phyloP scores from a whole-genome alignment of 2,329 filamentous ascomycete genomes.

The Pleomassaria siparia region DNA sequence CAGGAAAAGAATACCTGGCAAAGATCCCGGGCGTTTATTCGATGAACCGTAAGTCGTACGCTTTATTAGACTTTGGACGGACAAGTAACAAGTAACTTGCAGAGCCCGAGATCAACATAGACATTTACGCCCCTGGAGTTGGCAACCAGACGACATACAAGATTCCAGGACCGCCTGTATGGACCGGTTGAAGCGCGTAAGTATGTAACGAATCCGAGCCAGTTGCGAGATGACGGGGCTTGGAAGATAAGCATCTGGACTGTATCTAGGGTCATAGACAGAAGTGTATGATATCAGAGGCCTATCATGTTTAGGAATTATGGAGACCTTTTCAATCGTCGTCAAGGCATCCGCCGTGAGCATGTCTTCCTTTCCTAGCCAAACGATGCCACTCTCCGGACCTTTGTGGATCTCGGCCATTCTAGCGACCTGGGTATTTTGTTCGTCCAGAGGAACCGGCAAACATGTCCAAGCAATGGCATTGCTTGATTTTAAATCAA shows the following conservation, averaged over 20 bases:
- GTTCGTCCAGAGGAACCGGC: constrained; percentile 36
- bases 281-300: constrained; percentile 22
- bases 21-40: constrained; percentile 34
- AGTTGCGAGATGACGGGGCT: constrained; percentile 23
- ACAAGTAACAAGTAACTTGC: constrained; percentile 7
- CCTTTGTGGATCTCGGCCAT: constrained; percentile 33
- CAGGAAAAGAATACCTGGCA: constrained; percentile 24
- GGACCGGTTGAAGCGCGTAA: too few species aligned
- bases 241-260: constrained; percentile 1
- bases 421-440: constrained; percentile 26
- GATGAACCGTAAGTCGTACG: constrained; percentile 28
- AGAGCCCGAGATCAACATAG: constrained; percentile 36
- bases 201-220: constrained; percentile 31
- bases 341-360: constrained; percentile 24
- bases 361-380: constrained; percentile 34
- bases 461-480: too few species aligned
- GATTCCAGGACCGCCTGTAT: constrained; percentile 17
- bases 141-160: constrained; percentile 20
- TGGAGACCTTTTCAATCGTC: constrained; percentile 20
- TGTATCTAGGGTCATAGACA: constrained; percentile 19
- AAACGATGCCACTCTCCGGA: constrained; percentile 29
- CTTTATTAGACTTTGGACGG: background rate
- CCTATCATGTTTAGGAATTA: constrained; percentile 21
- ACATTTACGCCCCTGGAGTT: constrained; percentile 25
- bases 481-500: too few species aligned